Base-by-base conservation (phyloP, 2,329 filamentous ascomycete species). In the Nemania abortiva region DNA sequence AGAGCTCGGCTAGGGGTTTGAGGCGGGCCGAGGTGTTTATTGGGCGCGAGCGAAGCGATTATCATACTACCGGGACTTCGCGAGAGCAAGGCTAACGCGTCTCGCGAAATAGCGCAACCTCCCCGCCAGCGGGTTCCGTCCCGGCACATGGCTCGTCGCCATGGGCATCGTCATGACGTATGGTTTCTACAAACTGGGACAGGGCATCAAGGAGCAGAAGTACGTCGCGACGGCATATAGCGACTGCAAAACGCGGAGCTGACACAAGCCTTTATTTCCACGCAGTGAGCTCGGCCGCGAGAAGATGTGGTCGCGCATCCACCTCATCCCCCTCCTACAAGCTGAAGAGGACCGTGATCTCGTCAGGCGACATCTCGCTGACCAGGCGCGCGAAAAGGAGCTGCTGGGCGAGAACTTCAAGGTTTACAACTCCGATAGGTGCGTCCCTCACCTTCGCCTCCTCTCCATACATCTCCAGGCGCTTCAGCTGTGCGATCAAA, bases 271-370 rank as follows among this genome's bases (percentile, higher is more conserved):
- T 39, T 22, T 27, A 6, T 3, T 42, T 29, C 18, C 9, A 20
- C 34, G 10, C 77, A 98, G 95, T 79, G 96, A 99, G 83, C 91
- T 97, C 74, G 93, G 91, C 72, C 93, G 96, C 77, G 96, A 99
- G 80, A 99, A 98, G 87, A 96, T 97, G 89, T 99, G 96, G 96
- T 90, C 93, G 70, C 92, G 96, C 79, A 97, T 99, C 83, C 90
- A 98, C 84, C 87, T 99, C 73, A 96, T 95, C 78, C 96, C 96
- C 67, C 85, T 97, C 72, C 89, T 99, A 72, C 95, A 98, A 81
- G 96, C 96, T 65, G 96, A 99, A 81, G 94, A 97, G 82, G 96
- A 99, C 85, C 91, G 96, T 70, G 96, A 99, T 83, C 91, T 95
- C 81, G 95, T 97, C 72, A 89, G 96, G 74, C 88, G 95, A 79